These are phyloP conservation scores for Acephala macrosclerotiorum DNA, from an alignment of 2,329 filamentous ascomycete species.

Conservation along the genomic window DNA sequence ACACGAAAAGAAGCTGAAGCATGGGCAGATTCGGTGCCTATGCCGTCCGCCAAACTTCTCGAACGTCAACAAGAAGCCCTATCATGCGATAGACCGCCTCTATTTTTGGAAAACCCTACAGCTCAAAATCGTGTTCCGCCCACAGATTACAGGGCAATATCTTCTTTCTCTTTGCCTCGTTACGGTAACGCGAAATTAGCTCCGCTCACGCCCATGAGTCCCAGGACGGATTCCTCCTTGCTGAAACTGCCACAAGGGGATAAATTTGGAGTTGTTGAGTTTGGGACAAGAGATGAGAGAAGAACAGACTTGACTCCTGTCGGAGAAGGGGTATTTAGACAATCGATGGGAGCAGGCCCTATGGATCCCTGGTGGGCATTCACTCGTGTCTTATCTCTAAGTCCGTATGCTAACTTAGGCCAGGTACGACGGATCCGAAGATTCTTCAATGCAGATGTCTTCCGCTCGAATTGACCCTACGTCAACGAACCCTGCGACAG, in stretches of 20 bases:
- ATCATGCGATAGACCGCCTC: not conserved
- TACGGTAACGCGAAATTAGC: no score
- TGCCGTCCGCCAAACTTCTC: not conserved
- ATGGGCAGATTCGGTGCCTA: constrained; percentile 4
- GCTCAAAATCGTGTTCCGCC: no score
- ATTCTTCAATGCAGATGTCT: no score
- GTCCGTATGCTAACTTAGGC: no score
- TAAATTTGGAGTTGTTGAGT: no score
- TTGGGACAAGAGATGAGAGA: constrained; percentile 50
- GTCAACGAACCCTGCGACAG: no score
- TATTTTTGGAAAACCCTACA: no score
- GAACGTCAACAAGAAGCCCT: not conserved
- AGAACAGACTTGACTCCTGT: constrained; percentile 59
- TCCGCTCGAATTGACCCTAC: no score
- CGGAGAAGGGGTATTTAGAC: constrained; percentile 62
- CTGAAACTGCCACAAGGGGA: constrained; percentile 47
- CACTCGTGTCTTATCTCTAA: no score
- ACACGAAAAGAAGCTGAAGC: constrained; percentile 9
- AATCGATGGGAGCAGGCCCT: constrained; percentile 63
- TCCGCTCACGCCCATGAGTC: constrained; percentile 31
- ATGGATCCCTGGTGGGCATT: constrained; percentile 65
- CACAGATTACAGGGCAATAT: no score
- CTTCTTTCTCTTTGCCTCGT: no score
- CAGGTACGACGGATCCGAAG: no score
- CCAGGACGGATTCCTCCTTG: constrained; percentile 49